phyloP scores from a whole-genome alignment of 805 yeast species.

The Kodamaea nitidulidarum region DNA sequence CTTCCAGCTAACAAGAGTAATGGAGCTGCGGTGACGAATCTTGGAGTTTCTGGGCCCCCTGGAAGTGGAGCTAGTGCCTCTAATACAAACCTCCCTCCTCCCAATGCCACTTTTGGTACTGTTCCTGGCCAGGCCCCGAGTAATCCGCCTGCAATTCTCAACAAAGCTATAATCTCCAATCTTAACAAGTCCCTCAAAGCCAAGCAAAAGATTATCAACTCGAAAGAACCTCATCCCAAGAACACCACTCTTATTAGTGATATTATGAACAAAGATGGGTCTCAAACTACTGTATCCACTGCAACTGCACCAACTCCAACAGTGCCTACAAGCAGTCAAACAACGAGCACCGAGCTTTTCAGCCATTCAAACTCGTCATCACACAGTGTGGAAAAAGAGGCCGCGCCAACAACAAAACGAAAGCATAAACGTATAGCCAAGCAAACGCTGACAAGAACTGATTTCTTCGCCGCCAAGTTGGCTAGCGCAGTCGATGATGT shows the following conservation, averaged over 20 bases:
- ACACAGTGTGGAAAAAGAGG: constrained; percentile 6
- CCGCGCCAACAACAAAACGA: constrained; percentile 10
- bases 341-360: constrained; percentile 1
- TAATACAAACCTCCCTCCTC: too few species aligned
- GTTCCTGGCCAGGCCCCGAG: neutral
- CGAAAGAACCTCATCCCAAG: constrained; percentile 36
- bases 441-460: constrained; percentile 74
- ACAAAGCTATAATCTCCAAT: constrained; percentile 33
- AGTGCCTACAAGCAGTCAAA: neutral
- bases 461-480: constrained; percentile 88
- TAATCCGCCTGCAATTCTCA: constrained; percentile 12
- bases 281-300: neutral
- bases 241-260: constrained; percentile 33
- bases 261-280: constrained; percentile 24
- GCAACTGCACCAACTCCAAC: neutral
- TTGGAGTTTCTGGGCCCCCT: too few species aligned
- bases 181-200: constrained; percentile 42
- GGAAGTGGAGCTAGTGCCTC: neutral
- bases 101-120: too few species aligned
- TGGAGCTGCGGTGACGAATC: too few species aligned
- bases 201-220: constrained; percentile 36
- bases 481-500: constrained; percentile 93
- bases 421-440: constrained; percentile 32
- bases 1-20: too few species aligned
- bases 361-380: constrained; percentile 6